Evolutionary conservation across 2,329 filamentous ascomycete species (phyloP).

Genomic region (Madurella mycetomatis): DNA sequence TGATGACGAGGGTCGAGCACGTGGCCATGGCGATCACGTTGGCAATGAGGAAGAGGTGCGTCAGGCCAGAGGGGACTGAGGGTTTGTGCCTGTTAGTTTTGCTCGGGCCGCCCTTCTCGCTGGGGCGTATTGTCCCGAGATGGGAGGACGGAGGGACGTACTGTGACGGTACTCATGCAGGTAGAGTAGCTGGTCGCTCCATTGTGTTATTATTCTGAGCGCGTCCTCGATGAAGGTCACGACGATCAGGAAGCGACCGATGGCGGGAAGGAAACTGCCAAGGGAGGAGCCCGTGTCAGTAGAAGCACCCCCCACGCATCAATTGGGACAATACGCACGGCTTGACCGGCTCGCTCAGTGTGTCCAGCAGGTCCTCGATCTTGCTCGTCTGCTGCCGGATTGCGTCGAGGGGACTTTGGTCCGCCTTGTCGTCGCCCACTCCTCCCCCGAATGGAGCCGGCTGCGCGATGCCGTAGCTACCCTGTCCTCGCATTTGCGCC

Average conservation of each 20-base stretch:
- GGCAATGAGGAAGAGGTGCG: constrained; percentile 84
- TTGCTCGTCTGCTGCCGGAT: constrained; percentile 96
- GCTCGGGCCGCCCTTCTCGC: neutral
- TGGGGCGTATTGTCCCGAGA: neutral
- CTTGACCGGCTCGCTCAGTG: constrained; percentile 83
- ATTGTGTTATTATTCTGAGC: constrained; percentile 94
- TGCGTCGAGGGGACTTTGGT: constrained; percentile 76
- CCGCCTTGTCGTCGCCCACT: constrained; percentile 51
- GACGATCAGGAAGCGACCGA: constrained; percentile 95
- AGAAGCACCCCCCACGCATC: neutral
- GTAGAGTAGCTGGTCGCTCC: constrained; percentile 90
- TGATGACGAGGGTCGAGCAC: constrained; percentile 83
- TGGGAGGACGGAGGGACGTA: constrained; percentile 46
- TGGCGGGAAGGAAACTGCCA: constrained; percentile 80
- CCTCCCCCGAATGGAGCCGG: constrained; percentile 66
- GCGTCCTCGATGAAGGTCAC: constrained; percentile 98
- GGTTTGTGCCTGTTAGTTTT: constrained; percentile 11
- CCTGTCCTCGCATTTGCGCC: constrained; percentile 57
- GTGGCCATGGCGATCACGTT: constrained; percentile 85
- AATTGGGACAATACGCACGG: constrained; percentile 57
- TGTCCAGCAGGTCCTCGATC: constrained; percentile 91
- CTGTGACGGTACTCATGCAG: constrained; percentile 89
- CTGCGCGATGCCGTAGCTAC: constrained; percentile 75
- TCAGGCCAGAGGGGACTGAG: constrained; percentile 79
- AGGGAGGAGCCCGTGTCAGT: constrained; percentile 23